phyloP scores from a whole-genome alignment of 1,284 basidiomycete genomes.

The Naganishia albida region DNA sequence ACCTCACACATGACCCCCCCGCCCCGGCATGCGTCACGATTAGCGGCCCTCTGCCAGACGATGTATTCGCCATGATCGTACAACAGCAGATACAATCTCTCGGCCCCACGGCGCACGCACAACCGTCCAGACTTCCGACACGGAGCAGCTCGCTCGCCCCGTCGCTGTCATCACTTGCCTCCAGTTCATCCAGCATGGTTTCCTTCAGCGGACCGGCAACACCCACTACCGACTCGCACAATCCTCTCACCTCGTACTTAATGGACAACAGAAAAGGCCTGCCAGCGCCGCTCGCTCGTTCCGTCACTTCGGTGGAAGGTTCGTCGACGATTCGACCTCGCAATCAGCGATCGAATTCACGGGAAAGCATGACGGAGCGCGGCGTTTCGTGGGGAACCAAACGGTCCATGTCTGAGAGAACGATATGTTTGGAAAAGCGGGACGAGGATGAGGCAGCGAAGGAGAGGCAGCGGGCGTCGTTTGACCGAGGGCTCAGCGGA shows the following conservation, averaged over 20 bases:
- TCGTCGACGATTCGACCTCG: background rate
- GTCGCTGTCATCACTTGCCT: conserved; percentile 10
- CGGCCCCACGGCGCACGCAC: background rate
- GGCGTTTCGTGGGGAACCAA: conserved; percentile 26
- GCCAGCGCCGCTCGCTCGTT: background rate
- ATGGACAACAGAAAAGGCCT: background rate
- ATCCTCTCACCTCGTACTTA: background rate
- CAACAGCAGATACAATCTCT: background rate
- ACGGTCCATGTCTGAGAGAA: conserved; percentile 22
- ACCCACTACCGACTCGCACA: conserved; percentile 4
- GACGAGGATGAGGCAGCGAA: background rate
- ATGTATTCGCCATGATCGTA: conserved; percentile 25
- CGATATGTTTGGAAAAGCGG: conserved; percentile 15
- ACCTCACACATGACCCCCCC: background rate
- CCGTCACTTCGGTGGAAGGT: background rate
- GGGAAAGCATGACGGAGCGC: conserved; percentile 21
- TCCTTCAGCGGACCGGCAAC: conserved; percentile 26
- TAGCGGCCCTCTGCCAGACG: conserved; percentile 19
- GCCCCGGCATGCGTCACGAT: conserved; percentile 12
- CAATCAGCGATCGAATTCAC: conserved; percentile 2
- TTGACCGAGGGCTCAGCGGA: background rate
- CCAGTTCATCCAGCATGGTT: conserved; percentile 2
- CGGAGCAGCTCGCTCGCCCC: conserved; percentile 23
- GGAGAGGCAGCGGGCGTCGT: background rate
- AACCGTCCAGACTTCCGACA: conserved; percentile 7